These are phyloP conservation scores for Fereydounia khargensis DNA, from an alignment of 1,284 basidiomycete species.

Conservation along the genomic window DNA sequence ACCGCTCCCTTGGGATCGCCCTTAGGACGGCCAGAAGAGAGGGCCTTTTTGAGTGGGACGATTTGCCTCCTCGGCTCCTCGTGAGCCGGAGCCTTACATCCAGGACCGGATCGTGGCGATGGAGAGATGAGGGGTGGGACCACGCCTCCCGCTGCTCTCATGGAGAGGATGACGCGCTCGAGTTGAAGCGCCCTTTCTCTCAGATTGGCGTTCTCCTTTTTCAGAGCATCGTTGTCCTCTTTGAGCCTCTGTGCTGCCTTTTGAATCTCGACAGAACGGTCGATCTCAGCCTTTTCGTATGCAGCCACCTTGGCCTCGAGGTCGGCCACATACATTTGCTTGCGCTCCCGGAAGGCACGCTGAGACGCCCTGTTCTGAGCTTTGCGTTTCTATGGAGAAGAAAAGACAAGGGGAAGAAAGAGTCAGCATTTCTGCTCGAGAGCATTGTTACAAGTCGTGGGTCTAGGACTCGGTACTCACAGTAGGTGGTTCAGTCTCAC, in stretches of 20 bases:
- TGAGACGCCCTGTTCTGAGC: conserved; percentile 51
- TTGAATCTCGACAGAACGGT: conserved; percentile 50
- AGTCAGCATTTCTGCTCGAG: too few species aligned
- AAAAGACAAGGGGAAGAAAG: not conserved
- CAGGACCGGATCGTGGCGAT: conserved; percentile 14
- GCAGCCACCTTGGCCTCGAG: conserved; percentile 49
- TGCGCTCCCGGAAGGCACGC: conserved; percentile 48
- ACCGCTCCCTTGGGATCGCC: conserved; percentile 9
- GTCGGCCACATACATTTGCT: conserved; percentile 41
- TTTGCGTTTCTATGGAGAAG: conserved; percentile 41
- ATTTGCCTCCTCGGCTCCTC: conserved; percentile 13
- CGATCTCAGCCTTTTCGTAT: conserved; percentile 46
- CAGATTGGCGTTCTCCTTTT: conserved; percentile 24
- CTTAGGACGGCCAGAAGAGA: conserved; percentile 8
- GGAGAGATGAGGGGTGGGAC: too few species aligned
- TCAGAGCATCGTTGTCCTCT: conserved; percentile 36
- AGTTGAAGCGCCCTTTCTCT: conserved; percentile 25
- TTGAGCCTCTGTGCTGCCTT: conserved; percentile 42
- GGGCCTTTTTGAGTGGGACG: conserved; percentile 5
- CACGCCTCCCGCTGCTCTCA: not conserved
- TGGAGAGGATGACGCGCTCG: conserved; percentile 6
- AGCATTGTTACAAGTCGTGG: too few species aligned
- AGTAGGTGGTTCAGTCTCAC: conserved; percentile 47
- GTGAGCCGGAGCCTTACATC: conserved; percentile 35
- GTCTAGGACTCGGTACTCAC: conserved; percentile 2